A percentile compares a stretch with the other conserved stretches of the same genome.
phyloP scores from a whole-genome alignment of 192 early-diverging fungal species.

The Gonapodya sp. region DNA sequence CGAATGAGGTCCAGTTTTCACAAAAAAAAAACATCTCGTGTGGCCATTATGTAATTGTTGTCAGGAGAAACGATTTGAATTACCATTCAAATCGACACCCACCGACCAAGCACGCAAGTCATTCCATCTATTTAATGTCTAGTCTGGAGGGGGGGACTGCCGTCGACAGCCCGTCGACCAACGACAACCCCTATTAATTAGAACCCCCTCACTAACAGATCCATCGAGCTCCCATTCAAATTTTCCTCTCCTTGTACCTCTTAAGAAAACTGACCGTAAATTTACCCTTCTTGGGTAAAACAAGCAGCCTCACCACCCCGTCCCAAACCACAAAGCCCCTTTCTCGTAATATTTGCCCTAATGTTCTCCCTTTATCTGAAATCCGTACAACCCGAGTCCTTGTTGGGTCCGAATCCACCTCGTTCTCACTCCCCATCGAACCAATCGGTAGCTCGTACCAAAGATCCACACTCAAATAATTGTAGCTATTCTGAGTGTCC shows the following conservation, averaged over 20 bases:
- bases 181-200: too few species aligned
- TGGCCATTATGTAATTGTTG: too few species aligned
- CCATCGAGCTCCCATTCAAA: background rate
- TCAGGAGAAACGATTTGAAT: too few species aligned
- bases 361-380: constrained; percentile 46
- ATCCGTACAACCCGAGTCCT: constrained; percentile 15
- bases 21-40: too few species aligned
- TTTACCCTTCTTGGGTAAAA: constrained; percentile 55
- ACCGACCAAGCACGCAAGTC: too few species aligned
- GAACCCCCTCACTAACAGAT: too few species aligned
- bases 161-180: too few species aligned
- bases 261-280: constrained; percentile 58
- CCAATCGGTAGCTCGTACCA: constrained; percentile 62
- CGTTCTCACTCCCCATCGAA: constrained; percentile 40
- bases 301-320: constrained; percentile 75
- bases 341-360: constrained; percentile 54
- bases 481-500: constrained; percentile 66
- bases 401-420: constrained; percentile 14
- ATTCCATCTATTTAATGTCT: too few species aligned
- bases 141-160: too few species aligned
- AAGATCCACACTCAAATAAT: constrained; percentile 55
- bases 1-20: too few species aligned
- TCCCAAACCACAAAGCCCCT: constrained; percentile 67
- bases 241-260: constrained; percentile 29
- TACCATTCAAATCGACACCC: too few species aligned